Evolutionary conservation across 352 stramenopile species (phyloP), one percentile per base, ranked within the genome.

Genomic region (Phytophthora constricta): DNA sequence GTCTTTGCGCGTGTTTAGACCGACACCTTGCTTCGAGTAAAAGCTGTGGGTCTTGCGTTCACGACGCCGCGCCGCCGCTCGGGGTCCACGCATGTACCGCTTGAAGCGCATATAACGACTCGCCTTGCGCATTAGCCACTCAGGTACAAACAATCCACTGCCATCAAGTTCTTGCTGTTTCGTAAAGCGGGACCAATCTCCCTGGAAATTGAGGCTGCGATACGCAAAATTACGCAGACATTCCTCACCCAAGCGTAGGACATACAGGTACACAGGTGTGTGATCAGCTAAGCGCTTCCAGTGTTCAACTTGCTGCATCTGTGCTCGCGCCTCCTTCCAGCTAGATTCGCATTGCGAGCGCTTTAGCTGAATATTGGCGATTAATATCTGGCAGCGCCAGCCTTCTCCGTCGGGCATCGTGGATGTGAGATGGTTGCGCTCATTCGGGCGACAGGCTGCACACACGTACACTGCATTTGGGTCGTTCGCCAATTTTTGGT

Each of bases 31-130:
- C 51, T 90, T 84, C 0, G 87, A 93, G 53, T 94, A 93, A 33
- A 94, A 95, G 26, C 84, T 87, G n/a, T 75, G 77, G 0, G 79
- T 76, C 65, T 95, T 96, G 4, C 87, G 81, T 26, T 74, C 59
- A 17, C 81, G 65, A 22, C 88, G 86, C 1, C 89, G 77, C 3
- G 68, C 51, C 1, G 87, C 75, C 10, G 82, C 84, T 25, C 82
- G 78, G 20, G 89, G 89, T 13, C 86, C 89, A 51, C 89, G 77
- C 7, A 86, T 72, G 42, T 96, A 96, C 4, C 89, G 72, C 62
- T 96, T 96, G 58, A 93, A 93, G 0, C 89, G 86, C 60, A 95
- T 56, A 46, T 96, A 96, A 2, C 89, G 81, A 34, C 84, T 86
- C 4, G 89, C 89, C 54, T 93, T 93, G 11, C 89, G 84, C 8